Percentiles rank a stretch among this genome's conserved stretches.
These are phyloP conservation scores for Nicotiana obtusifolia DNA, from an alignment of 257 asterid genomes.

Conservation along the genomic window DNA sequence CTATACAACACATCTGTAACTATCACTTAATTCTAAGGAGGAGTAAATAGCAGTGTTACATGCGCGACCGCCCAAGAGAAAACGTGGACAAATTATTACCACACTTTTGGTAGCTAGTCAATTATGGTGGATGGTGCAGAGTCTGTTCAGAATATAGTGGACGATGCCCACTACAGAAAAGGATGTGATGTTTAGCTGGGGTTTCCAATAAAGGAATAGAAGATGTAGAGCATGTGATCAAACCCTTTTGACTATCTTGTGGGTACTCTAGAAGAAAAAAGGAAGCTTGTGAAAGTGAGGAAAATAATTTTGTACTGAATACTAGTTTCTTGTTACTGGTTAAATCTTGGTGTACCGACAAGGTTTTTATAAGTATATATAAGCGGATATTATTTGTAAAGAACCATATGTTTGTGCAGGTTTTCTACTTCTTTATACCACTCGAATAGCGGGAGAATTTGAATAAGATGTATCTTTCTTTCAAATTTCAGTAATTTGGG, in stretches of 20 bases:
- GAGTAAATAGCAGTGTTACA: not conserved
- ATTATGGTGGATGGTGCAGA: not conserved
- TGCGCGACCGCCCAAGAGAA: not conserved
- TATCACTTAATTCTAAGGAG: not conserved
- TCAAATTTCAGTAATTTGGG: not conserved
- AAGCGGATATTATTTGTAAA: not conserved
- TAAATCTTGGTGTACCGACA: not conserved
- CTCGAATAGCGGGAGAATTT: not conserved
- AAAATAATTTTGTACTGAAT: not conserved
- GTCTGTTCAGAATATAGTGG: not conserved
- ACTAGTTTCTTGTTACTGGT: not conserved
- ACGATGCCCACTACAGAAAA: not conserved
- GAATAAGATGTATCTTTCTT: not conserved
- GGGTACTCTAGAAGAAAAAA: not conserved
- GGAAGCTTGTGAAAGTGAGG: not conserved
- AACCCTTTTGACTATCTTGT: not conserved
- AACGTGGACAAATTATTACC: not conserved
- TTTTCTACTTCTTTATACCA: not conserved
- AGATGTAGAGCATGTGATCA: not conserved
- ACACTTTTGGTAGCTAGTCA: not conserved
- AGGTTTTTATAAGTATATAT: not conserved
- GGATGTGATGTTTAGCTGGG: not conserved
- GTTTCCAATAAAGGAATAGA: not conserved
- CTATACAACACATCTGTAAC: not conserved
- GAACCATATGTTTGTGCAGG: not conserved